These are phyloP conservation scores for Tuber borchii DNA, from an alignment of 495 filamentous ascomycete genomes.

Conservation along the genomic window DNA sequence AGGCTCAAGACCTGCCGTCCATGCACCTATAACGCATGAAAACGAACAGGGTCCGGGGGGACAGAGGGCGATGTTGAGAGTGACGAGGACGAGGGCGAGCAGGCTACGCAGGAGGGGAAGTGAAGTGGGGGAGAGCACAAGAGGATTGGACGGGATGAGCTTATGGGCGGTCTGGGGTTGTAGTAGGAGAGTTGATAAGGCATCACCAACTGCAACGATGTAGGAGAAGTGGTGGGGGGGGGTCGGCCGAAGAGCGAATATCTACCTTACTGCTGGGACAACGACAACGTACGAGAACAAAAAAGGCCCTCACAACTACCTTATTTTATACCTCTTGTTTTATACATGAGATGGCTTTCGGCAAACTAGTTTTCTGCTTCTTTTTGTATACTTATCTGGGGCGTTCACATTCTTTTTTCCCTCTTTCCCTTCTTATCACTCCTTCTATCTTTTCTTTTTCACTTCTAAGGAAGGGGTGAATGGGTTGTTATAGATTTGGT, in stretches of 20 bases:
- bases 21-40: slow-evolving; percentile 56
- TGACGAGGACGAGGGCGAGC: background rate
- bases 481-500: slow-evolving; percentile 1
- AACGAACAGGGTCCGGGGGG: slow-evolving; percentile 4
- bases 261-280: background rate
- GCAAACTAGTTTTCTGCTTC: background rate
- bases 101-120: background rate
- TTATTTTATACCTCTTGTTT: background rate
- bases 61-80: slow-evolving; percentile 16
- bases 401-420: background rate
- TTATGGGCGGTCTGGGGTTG: background rate
- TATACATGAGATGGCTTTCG: background rate
- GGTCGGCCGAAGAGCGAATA: background rate
- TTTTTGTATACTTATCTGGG: slow-evolving; percentile 1
- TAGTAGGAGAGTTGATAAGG: background rate
- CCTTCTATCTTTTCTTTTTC: background rate
- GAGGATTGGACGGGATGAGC: background rate
- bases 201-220: background rate
- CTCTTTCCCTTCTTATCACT: background rate
- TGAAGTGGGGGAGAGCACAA: background rate
- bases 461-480: background rate
- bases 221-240: background rate
- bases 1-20: slow-evolving; percentile 66
- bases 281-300: background rate
- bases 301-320: background rate